Evolutionary conservation across 78 protist species (phyloP).

Genomic region (Mantamonas sphyraenae): DNA sequence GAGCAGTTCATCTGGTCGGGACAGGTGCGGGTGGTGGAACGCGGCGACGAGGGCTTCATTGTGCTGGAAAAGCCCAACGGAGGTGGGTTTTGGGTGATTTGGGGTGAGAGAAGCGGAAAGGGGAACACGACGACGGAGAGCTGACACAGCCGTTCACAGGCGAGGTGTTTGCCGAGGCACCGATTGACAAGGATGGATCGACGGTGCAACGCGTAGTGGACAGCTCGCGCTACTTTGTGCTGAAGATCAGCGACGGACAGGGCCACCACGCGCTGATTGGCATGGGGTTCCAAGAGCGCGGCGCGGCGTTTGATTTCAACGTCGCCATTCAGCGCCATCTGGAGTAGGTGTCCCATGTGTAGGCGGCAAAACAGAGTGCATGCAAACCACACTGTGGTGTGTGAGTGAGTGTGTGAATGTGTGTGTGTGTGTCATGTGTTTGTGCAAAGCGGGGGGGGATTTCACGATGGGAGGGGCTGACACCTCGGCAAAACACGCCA

Average conservation of each 20-base stretch:
- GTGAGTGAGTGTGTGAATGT: too few relatives aligned
- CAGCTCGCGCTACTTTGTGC: constrained; percentile 46
- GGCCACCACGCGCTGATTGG: constrained; percentile 67
- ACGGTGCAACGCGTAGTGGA: constrained; percentile 45
- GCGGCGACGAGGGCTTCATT: not conserved
- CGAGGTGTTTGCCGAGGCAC: not conserved
- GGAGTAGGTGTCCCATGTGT: too few relatives aligned
- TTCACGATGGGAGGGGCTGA: too few relatives aligned
- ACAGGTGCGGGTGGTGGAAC: not conserved
- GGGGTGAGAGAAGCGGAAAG: too few relatives aligned
- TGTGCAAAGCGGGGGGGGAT: too few relatives aligned
- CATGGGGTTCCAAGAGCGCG: constrained; percentile 60
- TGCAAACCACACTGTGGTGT: too few relatives aligned
- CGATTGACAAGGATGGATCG: not conserved
- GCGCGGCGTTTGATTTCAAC: constrained; percentile 68
- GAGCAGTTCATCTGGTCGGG: not conserved
- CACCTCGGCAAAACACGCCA: too few relatives aligned
- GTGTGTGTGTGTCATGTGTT: too few relatives aligned
- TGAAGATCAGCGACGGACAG: constrained; percentile 27
- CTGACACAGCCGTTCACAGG: too few relatives aligned
- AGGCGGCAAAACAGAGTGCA: too few relatives aligned
- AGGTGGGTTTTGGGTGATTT: too few relatives aligned
- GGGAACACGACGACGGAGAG: too few relatives aligned
- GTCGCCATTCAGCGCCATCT: constrained; percentile 60
- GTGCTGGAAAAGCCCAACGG: not conserved